Evolutionary conservation across 179 eudicot genomes (phyloP), one percentile per base, ranked within the genome.

Genomic region (Corrigiola litoralis): DNA sequence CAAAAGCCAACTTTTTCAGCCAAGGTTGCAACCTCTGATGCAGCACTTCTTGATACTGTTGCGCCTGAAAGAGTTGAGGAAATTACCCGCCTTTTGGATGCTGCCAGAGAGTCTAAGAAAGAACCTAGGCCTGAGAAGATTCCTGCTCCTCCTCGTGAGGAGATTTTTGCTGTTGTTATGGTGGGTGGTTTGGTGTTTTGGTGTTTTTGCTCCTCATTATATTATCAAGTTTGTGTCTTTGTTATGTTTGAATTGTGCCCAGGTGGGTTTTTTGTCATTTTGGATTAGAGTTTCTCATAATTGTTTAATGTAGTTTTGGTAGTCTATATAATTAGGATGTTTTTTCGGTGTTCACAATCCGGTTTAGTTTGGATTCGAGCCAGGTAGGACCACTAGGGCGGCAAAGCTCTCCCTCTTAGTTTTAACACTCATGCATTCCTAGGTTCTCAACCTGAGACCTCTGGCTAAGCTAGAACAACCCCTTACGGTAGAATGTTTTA

Each of bases 101-200:
- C 42, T 14, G 38, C 52, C 29, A 31, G 44, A 1, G 65, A 51
- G 27, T 51, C 65, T 61, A n/a, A 42, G n/a, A 27, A 60, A 10
- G 33, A 16, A 12, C 25, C 58, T 12, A n/a, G n/a, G n/a, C 67
- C 67, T 20, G 61, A 69, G 31, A 47, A 53, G 37, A 13, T 13
- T 11, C 45, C 67, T 42, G 74, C 74, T 59, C 81, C 85, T 29
- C 77, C 71, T 58, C 79, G 72, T 9, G 88, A 85, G 60, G 89
- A 90, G 65, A 73, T 90, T 31, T 90, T 85, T 61, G 97, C 95
- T 36, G 97, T 90, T 63, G 91, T 90, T 20, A 84, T 87, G 97
- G 95, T 87, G 24, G 32, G 80, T 69, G 3, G 0, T 17, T 17
- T 8, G 32, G 80, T 69, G 3, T 1, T 17, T 17, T 8, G 32